phyloP scores from a whole-genome alignment of 2,329 filamentous ascomycete genomes.

The Lachnellula willkommii region DNA sequence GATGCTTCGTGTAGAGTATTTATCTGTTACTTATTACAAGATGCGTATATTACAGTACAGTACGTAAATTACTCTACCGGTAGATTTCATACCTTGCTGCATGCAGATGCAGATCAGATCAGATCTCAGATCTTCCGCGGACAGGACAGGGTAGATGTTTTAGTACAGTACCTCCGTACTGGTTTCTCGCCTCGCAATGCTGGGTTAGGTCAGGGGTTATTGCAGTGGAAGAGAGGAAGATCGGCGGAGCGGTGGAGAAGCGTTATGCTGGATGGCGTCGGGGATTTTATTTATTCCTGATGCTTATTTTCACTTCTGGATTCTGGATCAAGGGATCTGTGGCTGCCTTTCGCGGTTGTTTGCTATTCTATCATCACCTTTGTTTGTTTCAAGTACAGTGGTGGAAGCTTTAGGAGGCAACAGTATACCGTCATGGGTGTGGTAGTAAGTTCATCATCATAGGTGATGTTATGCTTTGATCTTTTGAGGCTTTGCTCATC shows the following conservation, averaged over 20 bases:
- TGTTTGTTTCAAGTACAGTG: no score
- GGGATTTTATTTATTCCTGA: not conserved
- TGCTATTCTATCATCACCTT: not conserved
- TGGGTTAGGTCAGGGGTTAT: not conserved
- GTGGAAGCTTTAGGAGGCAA: no score
- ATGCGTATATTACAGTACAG: not conserved
- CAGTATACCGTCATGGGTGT: no score
- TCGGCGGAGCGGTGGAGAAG: not conserved
- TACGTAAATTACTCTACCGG: no score
- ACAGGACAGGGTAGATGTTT: no score
- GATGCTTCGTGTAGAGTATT: no score
- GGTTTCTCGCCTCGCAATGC: no score
- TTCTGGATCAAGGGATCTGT: not conserved
- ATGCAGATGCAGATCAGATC: not conserved
- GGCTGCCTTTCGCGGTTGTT: not conserved
- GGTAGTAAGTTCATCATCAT: no score
- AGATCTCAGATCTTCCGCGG: no score
- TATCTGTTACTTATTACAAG: no score
- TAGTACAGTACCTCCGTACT: no score
- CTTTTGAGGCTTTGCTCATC: not conserved
- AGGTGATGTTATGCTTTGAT: not conserved
- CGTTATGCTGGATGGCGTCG: slow-evolving; percentile 8
- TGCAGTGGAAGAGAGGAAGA: not conserved
- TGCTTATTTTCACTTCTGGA: not conserved
- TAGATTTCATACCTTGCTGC: not conserved